Evolutionary conservation across 2,329 filamentous ascomycete species (phyloP).

Genomic region (Phyllosticta citrichinensis): DNA sequence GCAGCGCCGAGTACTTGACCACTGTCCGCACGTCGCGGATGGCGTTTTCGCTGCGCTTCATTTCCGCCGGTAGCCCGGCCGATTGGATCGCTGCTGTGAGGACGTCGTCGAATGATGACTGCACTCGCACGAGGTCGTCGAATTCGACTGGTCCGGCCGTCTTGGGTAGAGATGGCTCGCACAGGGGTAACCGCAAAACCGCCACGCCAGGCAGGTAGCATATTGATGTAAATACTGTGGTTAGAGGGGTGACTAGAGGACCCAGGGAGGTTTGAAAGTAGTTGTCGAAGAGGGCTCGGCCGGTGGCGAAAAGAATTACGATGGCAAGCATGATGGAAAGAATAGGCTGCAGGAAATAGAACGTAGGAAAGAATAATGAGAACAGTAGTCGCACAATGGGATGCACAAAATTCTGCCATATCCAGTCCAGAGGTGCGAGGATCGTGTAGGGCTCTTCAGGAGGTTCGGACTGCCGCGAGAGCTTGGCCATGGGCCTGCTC

Average conservation of each 20-base stretch:
- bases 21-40: conserved; percentile 65
- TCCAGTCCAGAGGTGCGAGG: conserved; percentile 11
- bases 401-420: conserved; percentile 24
- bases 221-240: conserved; percentile 52
- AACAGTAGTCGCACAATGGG: conserved; percentile 40
- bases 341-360: conserved; percentile 54
- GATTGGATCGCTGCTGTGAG: conserved; percentile 57
- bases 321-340: conserved; percentile 52
- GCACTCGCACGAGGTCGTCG: conserved; percentile 62
- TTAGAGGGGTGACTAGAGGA: neutral
- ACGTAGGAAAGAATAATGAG: conserved; percentile 48
- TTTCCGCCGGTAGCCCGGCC: conserved; percentile 61
- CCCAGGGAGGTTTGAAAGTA: neutral
- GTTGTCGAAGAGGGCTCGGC: neutral
- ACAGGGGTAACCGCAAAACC: conserved; percentile 55
- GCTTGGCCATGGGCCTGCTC: neutral
- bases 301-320: conserved; percentile 44
- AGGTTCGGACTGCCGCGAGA: neutral
- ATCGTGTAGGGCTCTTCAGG: neutral
- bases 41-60: conserved; percentile 66
- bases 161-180: conserved; percentile 24
- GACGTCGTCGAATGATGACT: conserved; percentile 67
- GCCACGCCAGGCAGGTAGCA: conserved; percentile 59
- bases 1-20: conserved; percentile 59
- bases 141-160: conserved; percentile 45